Percentiles rank a stretch among this genome's conserved stretches.
Evolutionary conservation across 2,329 filamentous ascomycete species (phyloP).

Genomic region (Colletotrichum sp.): DNA sequence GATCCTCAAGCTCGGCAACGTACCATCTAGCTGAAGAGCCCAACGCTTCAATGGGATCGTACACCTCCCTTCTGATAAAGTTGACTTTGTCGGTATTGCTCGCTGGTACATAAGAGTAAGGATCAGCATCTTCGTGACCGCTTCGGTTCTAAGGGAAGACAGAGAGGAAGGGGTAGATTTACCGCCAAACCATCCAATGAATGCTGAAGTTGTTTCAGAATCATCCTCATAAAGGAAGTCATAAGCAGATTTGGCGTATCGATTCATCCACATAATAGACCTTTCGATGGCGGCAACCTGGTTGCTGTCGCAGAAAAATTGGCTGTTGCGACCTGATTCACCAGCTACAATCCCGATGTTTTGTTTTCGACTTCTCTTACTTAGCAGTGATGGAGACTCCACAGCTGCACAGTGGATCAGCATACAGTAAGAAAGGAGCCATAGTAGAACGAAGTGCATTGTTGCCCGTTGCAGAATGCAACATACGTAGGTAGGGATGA

Average conservation of each 20-base stretch:
- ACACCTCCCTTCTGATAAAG: neutral
- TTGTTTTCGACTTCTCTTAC: neutral
- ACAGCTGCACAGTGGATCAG: neutral
- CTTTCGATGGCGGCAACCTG: neutral
- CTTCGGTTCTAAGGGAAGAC: neutral
- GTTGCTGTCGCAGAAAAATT: neutral
- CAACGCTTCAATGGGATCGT: neutral
- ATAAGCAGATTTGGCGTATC: neutral
- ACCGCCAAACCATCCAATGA: neutral
- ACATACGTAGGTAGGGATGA: neutral
- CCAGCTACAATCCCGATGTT: neutral
- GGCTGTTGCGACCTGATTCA: neutral
- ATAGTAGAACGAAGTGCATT: neutral
- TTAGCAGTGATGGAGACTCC: neutral
- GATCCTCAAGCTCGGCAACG: neutral
- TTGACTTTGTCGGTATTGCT: neutral
- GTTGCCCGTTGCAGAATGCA: neutral
- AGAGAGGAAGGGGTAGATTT: neutral
- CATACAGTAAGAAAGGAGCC: neutral
- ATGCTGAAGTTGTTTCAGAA: neutral
- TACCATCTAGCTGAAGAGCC: neutral
- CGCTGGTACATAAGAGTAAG: neutral
- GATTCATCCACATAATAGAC: neutral
- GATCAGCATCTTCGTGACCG: neutral
- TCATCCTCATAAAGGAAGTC: neutral